Evolutionary conservation across 1,139 yeast species (phyloP).

Genomic region (Pichia inconspicua): DNA sequence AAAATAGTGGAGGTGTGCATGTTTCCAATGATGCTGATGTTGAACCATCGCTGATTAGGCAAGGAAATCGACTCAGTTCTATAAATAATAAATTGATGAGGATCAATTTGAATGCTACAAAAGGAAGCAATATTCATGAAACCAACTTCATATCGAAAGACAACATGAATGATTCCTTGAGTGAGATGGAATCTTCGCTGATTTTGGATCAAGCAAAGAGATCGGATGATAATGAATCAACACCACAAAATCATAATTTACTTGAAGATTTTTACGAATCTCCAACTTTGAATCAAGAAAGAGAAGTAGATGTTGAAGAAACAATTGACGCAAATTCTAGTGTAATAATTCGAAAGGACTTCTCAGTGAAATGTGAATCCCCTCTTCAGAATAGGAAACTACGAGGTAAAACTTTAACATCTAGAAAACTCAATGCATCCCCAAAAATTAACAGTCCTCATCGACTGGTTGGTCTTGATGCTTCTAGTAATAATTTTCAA

Average conservation of each 20-base stretch:
- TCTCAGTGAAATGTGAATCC: background rate
- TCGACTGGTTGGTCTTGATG: constrained; percentile 17
- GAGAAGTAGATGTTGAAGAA: background rate
- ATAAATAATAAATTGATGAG: constrained; percentile 16
- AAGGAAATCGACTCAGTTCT: constrained; percentile 14
- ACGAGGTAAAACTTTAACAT: constrained; percentile 7
- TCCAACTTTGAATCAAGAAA: constrained; percentile 1
- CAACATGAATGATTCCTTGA: constrained; percentile 6
- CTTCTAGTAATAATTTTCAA: constrained; percentile 7
- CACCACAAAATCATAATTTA: constrained; percentile 5
- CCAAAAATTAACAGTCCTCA: constrained; percentile 17
- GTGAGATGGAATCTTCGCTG: constrained; percentile 12
- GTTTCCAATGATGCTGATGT: background rate
- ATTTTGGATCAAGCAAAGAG: constrained; percentile 8
- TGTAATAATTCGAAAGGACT: constrained; percentile 3
- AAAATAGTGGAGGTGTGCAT: constrained; percentile 2
- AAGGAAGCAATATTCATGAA: background rate
- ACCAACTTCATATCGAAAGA: background rate
- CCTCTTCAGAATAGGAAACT: constrained; percentile 1
- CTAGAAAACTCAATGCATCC: constrained; percentile 13
- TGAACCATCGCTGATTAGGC: constrained; percentile 8
- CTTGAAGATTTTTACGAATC: constrained; percentile 1
- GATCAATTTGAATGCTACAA: constrained; percentile 10
- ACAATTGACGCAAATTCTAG: constrained; percentile 8
- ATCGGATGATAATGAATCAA: constrained; percentile 6